These are phyloP conservation scores for Exidia glandulosa DNA, from an alignment of 768 basidiomycete species.

Conservation along the genomic window DNA sequence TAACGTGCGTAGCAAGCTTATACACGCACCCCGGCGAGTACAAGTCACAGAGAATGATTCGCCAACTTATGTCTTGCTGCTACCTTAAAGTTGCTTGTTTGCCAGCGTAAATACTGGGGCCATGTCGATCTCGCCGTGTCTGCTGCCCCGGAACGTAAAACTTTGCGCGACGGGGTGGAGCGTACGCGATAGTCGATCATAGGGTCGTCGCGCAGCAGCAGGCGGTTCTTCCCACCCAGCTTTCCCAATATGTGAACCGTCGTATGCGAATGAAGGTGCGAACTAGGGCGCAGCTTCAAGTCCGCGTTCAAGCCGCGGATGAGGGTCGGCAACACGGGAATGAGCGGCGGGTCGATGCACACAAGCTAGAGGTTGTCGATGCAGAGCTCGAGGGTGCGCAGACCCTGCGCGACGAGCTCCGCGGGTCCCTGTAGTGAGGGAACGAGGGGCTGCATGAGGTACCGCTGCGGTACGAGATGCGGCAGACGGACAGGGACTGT, in stretches of 20 bases:
- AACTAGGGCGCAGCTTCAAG: constrained; percentile 79
- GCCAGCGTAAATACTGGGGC: constrained; percentile 57
- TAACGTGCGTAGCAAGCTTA: not conserved
- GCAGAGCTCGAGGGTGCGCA: constrained; percentile 95
- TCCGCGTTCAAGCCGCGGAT: constrained; percentile 92
- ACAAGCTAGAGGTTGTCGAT: constrained; percentile 98
- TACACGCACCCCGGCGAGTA: constrained; percentile 62
- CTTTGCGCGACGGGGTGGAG: constrained; percentile 57
- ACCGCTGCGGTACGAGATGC: constrained; percentile 87
- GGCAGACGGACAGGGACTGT: constrained; percentile 94
- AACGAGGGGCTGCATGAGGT: constrained; percentile 93
- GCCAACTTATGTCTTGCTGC: constrained; percentile 31
- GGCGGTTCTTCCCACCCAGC: constrained; percentile 86
- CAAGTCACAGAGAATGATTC: constrained; percentile 56
- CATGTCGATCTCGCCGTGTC: constrained; percentile 51
- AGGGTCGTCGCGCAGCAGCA: constrained; percentile 73
- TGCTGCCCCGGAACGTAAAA: constrained; percentile 63
- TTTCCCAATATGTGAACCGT: constrained; percentile 95
- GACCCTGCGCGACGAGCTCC: constrained; percentile 88
- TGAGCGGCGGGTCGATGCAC: constrained; percentile 92
- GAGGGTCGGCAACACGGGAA: constrained; percentile 81
- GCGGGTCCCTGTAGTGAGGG: constrained; percentile 76
- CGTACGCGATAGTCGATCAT: constrained; percentile 58
- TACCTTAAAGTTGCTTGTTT: constrained; percentile 43
- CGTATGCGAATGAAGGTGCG: constrained; percentile 83